Evolutionary conservation across 495 filamentous ascomycete species (phyloP), one percentile per base, ranked within the genome.

Genomic region (Podospora pseudocomata): DNA sequence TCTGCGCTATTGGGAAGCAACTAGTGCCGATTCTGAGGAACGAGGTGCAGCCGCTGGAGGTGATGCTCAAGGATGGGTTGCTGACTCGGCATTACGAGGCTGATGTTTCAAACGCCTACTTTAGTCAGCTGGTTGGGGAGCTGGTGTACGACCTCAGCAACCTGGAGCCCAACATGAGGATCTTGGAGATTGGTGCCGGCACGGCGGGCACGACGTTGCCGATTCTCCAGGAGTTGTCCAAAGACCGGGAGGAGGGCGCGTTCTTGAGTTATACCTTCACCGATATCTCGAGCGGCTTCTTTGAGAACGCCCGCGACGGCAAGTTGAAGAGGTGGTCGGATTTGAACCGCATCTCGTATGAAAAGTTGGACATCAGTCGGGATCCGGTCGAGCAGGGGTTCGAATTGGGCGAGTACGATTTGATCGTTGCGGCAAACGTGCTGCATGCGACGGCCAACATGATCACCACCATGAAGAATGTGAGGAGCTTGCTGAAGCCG

Each of bases 401-500:
- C 34, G 26, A 71, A 44, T 73, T 71, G 4, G 64, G 74, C 16
- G 70, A 71, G 0, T 88, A 85, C 63, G 86, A 88, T 60, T 27
- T 87, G 11, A 71, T 88, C 19, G 53, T 84, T 7, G 80, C 80
- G 3, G 73, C 70, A 1, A 75, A 79, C 32, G 74, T 74, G n/a
- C 63, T 87, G 3, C 84, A 88, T 68, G 82, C 83, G 0, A 87
- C 85, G 0, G 56, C 64, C 1, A 72, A 68, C 55, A 68, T 85
- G 1, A 39, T 72, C 0, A 68, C 75, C 6, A 82, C 78, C 0
- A 56, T 89, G 23, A 49, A 30, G 0, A 82, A 86, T 72, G 70
- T 80, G 9, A 76, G 75, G 4, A 72, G 71, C 20, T 72, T 88
- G 0, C 66, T 88, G n/a, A 85, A 83, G 53, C 81, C 81, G 9